These are phyloP conservation scores for Hypholoma sublateritium DNA, from an alignment of 768 basidiomycete species.

Conservation along the genomic window DNA sequence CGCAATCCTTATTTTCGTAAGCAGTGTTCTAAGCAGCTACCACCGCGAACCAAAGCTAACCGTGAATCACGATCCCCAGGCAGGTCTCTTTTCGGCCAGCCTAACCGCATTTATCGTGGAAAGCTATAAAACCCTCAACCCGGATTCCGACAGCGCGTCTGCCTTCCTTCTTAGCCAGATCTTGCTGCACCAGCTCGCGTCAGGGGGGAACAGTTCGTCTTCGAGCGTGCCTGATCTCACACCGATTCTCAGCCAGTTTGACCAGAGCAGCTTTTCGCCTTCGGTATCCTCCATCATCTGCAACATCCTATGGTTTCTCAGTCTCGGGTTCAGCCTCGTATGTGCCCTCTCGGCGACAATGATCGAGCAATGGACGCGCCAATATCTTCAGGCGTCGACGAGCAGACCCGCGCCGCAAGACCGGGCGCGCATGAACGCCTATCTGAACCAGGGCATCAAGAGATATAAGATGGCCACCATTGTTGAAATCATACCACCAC, in stretches of 20 bases:
- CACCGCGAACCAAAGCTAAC: not conserved
- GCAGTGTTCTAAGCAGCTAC: too few species aligned
- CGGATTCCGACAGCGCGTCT: constrained; percentile 24
- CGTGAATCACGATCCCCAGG: constrained; percentile 18
- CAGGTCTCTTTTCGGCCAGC: constrained; percentile 40
- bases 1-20: constrained; percentile 37
- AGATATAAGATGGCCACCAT: constrained; percentile 37
- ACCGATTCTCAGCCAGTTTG: not conserved
- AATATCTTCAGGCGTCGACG: constrained; percentile 35
- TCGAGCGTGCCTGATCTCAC: not conserved
- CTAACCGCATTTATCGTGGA: constrained; percentile 40
- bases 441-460: constrained; percentile 37
- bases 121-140: constrained; percentile 34
- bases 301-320: constrained; percentile 47
- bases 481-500: constrained; percentile 41
- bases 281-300: constrained; percentile 31
- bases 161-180: constrained; percentile 31
- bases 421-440: constrained; percentile 41
- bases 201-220: constrained; percentile 15
- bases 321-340: constrained; percentile 39
- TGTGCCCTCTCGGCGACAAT: constrained; percentile 45
- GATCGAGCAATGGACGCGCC: constrained; percentile 49
- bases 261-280: constrained; percentile 20
- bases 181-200: constrained; percentile 26
- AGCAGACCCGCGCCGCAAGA: constrained; percentile 33